Conservation (phyloP, 2,329 filamentous ascomycete species). For the Penicillium sp. region DNA sequence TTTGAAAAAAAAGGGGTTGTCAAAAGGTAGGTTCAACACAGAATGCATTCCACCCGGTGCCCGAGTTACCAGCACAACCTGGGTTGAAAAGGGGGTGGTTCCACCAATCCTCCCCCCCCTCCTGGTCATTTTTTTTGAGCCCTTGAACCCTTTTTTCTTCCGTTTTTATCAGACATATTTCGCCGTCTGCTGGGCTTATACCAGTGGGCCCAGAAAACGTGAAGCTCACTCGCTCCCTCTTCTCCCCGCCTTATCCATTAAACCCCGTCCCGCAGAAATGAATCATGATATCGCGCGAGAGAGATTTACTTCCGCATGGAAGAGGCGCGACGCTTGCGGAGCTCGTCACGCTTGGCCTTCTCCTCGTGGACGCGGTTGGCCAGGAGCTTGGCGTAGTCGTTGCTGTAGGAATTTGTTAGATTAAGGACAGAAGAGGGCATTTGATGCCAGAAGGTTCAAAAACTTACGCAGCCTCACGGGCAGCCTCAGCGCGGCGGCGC, state of each 20-base stretch:
- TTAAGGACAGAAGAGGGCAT: constrained; percentile 30
- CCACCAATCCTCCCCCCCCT: constrained; percentile 19
- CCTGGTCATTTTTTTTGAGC: constrained; percentile 17
- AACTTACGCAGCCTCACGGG: constrained; percentile 98
- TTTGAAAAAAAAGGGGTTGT: constrained; percentile 30
- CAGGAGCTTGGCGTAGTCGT: constrained; percentile 94
- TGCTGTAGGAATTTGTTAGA: constrained; percentile 56
- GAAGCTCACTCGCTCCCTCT: constrained; percentile 21
- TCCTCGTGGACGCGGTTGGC: constrained; percentile 97
- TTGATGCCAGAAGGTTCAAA: constrained; percentile 1
- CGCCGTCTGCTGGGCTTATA: constrained; percentile 24
- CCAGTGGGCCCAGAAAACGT: constrained; percentile 32
- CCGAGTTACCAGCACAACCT: constrained; percentile 23
- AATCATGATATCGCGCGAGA: constrained; percentile 28
- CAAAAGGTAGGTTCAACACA: constrained; percentile 31
- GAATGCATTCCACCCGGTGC: constrained; percentile 22
- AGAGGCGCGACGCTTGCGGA: constrained; percentile 94
- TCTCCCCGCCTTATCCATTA: constrained; percentile 33
- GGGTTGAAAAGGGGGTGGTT: constrained; percentile 19
- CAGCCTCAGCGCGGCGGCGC: constrained; percentile 93
- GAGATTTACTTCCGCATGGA: constrained; percentile 81
- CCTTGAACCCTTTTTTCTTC: constrained; percentile 14
- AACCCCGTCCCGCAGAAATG: constrained; percentile 33
- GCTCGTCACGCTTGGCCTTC: constrained; percentile 90
- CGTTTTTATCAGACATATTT: constrained; percentile 27